Percentiles rank a stretch among this genome's conserved stretches.
These are phyloP conservation scores for Diospyros lotus DNA, from an alignment of 148 eudicot species.

Conservation along the genomic window DNA sequence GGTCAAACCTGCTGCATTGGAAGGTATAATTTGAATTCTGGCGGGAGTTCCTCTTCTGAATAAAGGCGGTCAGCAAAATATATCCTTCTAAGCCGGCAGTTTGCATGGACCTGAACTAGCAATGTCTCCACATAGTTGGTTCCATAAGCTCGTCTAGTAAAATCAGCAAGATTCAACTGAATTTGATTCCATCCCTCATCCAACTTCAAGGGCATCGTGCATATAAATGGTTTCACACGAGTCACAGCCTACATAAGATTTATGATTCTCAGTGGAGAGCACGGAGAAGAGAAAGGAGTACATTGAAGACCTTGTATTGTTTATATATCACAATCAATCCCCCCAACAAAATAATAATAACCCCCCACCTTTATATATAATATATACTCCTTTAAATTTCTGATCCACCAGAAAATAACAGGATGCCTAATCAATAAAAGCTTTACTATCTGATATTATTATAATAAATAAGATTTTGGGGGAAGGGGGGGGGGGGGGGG, in stretches of 20 bases:
- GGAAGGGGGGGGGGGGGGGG: no score
- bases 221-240: conserved; percentile 92
- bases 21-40: conserved; percentile 93
- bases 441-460: no score
- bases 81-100: conserved; percentile 87
- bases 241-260: conserved; percentile 61
- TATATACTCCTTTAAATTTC: no score
- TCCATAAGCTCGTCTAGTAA: conserved; percentile 94
- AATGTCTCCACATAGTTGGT: conserved; percentile 94
- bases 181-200: conserved; percentile 99
- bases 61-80: conserved; percentile 95
- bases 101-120: conserved; percentile 98
- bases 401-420: no score
- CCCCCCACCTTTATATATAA: no score
- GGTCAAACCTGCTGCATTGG: conserved; percentile 71
- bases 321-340: no score
- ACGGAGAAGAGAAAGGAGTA: neutral
- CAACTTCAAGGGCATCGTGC: conserved; percentile 98
- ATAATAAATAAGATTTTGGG: no score
- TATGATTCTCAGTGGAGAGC: neutral
- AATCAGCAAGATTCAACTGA: conserved; percentile 89
- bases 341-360: no score
- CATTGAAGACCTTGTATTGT: neutral
- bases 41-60: conserved; percentile 97
- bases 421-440: no score